A percentile compares a stretch with the other conserved stretches of the same genome.
Evolutionary conservation across 2,329 filamentous ascomycete species (phyloP).

Genomic region (Xylariaceae sp.): DNA sequence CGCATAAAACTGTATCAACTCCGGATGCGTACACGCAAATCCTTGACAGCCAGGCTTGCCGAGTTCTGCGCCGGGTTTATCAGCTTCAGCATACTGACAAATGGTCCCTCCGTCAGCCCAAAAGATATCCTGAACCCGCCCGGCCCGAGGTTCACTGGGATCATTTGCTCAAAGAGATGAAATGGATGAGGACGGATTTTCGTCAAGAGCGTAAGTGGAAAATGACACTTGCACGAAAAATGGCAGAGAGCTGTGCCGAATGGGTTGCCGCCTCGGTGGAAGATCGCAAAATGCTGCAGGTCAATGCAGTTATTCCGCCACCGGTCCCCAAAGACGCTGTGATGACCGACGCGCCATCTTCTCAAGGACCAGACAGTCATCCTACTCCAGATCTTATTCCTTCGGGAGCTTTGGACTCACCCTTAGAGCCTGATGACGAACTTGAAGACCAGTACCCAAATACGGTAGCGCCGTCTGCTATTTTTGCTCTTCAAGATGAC

Average conservation of each 20-base stretch:
- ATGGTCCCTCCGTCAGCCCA: constrained; percentile 87
- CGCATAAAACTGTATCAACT: constrained; percentile 86
- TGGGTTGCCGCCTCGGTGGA: constrained; percentile 65
- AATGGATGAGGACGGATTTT: constrained; percentile 98
- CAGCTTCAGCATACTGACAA: constrained; percentile 84
- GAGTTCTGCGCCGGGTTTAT: constrained; percentile 80
- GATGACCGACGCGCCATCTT: constrained; percentile 32
- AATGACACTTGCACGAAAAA: constrained; percentile 67
- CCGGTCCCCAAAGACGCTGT: constrained; percentile 33
- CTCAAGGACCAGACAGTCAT: constrained; percentile 39
- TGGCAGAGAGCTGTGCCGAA: constrained; percentile 78
- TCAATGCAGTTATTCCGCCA: constrained; percentile 51
- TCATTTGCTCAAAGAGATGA: constrained; percentile 81
- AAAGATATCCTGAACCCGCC: constrained; percentile 74
- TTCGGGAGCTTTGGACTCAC: constrained; percentile 57
- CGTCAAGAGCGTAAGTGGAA: constrained; percentile 94
- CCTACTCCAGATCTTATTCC: constrained; percentile 63
- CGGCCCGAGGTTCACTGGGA: constrained; percentile 79
- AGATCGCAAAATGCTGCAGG: constrained; percentile 62
- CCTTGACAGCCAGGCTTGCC: constrained; percentile 80
- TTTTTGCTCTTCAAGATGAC: constrained; percentile 77
- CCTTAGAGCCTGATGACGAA: constrained; percentile 41
- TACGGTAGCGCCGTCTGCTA: constrained; percentile 64
- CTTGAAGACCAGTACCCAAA: constrained; percentile 33
- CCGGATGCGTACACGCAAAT: constrained; percentile 77